Base-by-base conservation (phyloP, 805 yeast genomes). In the Starmerella floris region DNA sequence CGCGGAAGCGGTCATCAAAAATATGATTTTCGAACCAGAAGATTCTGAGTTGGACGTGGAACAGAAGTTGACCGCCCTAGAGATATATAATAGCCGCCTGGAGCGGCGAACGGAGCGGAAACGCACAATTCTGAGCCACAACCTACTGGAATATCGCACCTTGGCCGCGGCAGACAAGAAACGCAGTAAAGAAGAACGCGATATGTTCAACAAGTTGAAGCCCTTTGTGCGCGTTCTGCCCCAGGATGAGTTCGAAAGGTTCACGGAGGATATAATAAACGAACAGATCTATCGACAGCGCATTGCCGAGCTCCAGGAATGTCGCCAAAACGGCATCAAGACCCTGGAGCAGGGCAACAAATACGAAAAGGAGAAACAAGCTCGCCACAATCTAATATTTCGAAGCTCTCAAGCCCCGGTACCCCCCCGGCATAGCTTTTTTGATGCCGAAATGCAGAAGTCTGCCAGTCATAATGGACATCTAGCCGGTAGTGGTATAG, bases 21-120 rank as follows among this genome's bases (percentile, higher is more conserved):
- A 91, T 59, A 83, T 91, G 94, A 73, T 79, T 2, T 91, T 93
- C 56, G 97, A 91, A 54, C 83, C 88, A 0, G 97, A 88, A 50
- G 99, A 91, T 56, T 76, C 77, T 42, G 76, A 79, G 20, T 77
- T 79, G 33, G 98, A 91, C 58, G 80, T 88, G 36, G 94, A 91
- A 56, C 70, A 91, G 57, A 91, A 91, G 61, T 68, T 91, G 48
- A 76, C 94, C 0, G 78, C 87, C 2, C 65, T 91, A 52, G 94
- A 84, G 49, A 87, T 91, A 34, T 91, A 91, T 61, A 85, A 84
- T 56, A 79, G 91, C 27, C 72, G 94, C 50, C 70, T 91, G 50
- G 84, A 95, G 2, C 70, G 88, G 17, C 76, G 99, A 57, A 94
- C 95, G 0, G 98, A 91, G 61, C 73, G 93, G 53, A 91, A 93